phyloP scores from a whole-genome alignment of 2,329 filamentous ascomycete species.

The Fusarium bulbicola region DNA sequence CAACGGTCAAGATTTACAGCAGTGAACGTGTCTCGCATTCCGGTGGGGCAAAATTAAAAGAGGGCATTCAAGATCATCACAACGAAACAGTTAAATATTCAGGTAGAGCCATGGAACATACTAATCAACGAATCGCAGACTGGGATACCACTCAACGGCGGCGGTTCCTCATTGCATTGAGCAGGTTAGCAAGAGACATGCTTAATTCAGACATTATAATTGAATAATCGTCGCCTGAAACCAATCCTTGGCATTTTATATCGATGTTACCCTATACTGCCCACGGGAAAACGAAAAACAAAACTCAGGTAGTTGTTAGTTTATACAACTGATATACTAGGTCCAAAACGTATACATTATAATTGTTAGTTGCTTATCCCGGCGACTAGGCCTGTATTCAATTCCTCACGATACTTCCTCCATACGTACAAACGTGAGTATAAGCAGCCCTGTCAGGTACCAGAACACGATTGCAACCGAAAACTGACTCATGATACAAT shows the following conservation, averaged over 20 bases:
- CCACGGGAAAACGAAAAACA: not conserved
- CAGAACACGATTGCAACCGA: not conserved
- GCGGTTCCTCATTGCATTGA: not conserved
- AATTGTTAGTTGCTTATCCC: not conserved
- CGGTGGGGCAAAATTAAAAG: not conserved
- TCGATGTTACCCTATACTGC: slow-evolving; percentile 2
- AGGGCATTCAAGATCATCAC: not conserved
- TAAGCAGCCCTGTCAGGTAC: not conserved
- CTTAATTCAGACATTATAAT: not conserved
- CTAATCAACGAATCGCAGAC: not conserved
- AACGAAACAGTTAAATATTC: not conserved
- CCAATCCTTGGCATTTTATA: not conserved
- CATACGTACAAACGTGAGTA: not conserved
- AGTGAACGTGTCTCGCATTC: not conserved
- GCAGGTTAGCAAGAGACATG: not conserved
- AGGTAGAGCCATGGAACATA: not conserved
- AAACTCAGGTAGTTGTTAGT: not conserved
- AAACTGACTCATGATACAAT: not conserved
- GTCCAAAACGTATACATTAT: no score
- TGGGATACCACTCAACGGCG: not conserved
- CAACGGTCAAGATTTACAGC: not conserved
- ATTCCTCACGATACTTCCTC: not conserved
- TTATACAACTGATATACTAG: not conserved
- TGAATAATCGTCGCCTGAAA: not conserved
- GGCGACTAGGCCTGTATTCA: not conserved